Percentiles rank a stretch among this genome's conserved stretches.
Conservation (phyloP, 1,284 basidiomycete species). For the Phellinidium pouzarii region DNA sequence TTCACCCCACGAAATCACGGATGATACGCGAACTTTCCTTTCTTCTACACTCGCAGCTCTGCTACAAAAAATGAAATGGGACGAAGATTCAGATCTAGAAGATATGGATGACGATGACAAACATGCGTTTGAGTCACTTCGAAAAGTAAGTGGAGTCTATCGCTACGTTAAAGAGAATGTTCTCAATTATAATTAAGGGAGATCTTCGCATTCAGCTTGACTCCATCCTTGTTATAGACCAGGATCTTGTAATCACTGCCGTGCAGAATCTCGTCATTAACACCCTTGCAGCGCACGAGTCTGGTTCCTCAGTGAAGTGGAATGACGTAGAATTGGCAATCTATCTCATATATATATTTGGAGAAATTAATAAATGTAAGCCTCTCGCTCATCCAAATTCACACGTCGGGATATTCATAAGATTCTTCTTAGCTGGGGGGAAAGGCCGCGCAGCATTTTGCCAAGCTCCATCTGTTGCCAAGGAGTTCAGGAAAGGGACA, state of each 20-base stretch:
- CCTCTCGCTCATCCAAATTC: background rate
- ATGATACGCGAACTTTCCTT: slow-evolving; percentile 15
- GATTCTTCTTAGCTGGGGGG: slow-evolving; percentile 42
- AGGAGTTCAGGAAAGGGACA: slow-evolving; percentile 58
- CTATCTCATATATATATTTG: slow-evolving; percentile 90
- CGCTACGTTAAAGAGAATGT: slow-evolving; percentile 2
- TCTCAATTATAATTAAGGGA: slow-evolving; percentile 32
- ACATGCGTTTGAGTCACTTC: slow-evolving; percentile 77
- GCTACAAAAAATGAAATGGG: slow-evolving; percentile 92
- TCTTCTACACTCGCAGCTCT: slow-evolving; percentile 61
- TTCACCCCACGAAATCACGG: slow-evolving; percentile 28
- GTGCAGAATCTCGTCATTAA: slow-evolving; percentile 66
- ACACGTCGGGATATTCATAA: background rate
- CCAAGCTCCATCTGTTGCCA: slow-evolving; percentile 55
- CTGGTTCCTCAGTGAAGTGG: slow-evolving; percentile 70
- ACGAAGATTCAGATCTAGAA: slow-evolving; percentile 70
- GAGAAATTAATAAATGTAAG: slow-evolving; percentile 82
- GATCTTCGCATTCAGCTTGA: slow-evolving; percentile 81
- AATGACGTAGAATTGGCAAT: slow-evolving; percentile 91
- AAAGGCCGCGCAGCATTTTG: slow-evolving; percentile 76
- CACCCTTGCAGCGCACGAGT: slow-evolving; percentile 65
- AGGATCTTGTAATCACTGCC: slow-evolving; percentile 69
- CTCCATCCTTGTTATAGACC: slow-evolving; percentile 75
- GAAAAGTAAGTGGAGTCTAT: slow-evolving; percentile 51
- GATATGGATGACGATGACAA: slow-evolving; percentile 89